phyloP scores from a whole-genome alignment of 495 filamentous ascomycete species.

The Arthonia radiata region DNA sequence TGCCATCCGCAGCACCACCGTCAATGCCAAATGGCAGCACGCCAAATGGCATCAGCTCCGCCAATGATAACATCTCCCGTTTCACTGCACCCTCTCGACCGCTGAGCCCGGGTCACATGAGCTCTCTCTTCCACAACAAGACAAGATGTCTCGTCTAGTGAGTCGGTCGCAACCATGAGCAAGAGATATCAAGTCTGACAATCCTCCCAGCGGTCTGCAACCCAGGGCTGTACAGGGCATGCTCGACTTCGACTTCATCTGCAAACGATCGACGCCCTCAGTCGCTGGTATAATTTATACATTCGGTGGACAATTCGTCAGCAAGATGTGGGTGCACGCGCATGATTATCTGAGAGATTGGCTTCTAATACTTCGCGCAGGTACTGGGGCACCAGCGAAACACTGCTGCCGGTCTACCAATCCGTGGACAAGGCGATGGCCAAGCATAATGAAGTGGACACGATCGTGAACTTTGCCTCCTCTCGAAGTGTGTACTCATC shows the following conservation, averaged over 20 bases:
- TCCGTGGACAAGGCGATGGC: slow-evolving; percentile 76
- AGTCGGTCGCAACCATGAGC: slow-evolving; percentile 11
- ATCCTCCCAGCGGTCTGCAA: slow-evolving; percentile 51
- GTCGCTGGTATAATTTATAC: slow-evolving; percentile 99
- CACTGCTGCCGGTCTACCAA: slow-evolving; percentile 94
- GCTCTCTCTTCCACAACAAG: slow-evolving; percentile 94
- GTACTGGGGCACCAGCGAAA: slow-evolving; percentile 99
- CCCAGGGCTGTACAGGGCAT: slow-evolving; percentile 96
- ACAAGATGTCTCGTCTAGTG: slow-evolving; percentile 98
- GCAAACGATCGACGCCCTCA: slow-evolving; percentile 88
- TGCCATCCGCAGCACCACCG: slow-evolving; percentile 14
- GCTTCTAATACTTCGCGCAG: slow-evolving; percentile 13
- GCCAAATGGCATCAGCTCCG: slow-evolving; percentile 23
- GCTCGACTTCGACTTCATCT: slow-evolving; percentile 99
- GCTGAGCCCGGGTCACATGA: slow-evolving; percentile 55
- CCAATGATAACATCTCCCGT: slow-evolving; percentile 95
- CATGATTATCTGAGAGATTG: slow-evolving; percentile 1
- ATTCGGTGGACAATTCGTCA: slow-evolving; percentile 98
- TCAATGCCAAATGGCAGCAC: slow-evolving; percentile 10
- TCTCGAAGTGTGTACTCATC: slow-evolving; percentile 95
- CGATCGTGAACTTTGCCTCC: slow-evolving; percentile 96
- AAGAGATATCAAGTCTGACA: slow-evolving; percentile 5
- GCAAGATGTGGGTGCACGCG: slow-evolving; percentile 56
- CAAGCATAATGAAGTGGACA: slow-evolving; percentile 94
- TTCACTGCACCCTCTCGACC: slow-evolving; percentile 85